Base-by-base conservation (phyloP, 2,329 filamentous ascomycete species). In the Bretziella fagacearum region DNA sequence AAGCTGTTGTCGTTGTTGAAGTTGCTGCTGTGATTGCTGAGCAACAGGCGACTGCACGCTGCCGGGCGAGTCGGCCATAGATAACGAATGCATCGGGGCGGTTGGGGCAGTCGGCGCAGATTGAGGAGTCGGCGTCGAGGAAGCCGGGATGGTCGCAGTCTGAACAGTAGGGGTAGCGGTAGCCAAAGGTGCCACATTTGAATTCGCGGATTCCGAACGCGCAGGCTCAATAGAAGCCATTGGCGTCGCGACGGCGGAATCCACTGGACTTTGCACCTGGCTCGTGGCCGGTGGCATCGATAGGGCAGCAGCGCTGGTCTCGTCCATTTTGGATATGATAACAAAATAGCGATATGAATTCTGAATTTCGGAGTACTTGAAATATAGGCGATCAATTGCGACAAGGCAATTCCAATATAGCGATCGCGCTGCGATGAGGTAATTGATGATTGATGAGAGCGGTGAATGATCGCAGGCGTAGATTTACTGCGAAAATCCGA, bases 301-400 rank as follows among this genome's bases (percentile, higher is more conserved):
- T 18, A 39, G 35, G 7, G 35, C 20, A 20, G 35, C 35, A 20
- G 35, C 6, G 15, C 8, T 18, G 35, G 15, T 22, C n/a, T 39
- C 18, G 11, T 39, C 35, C 35, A 39, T 36, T 36, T n/a, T 36
- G n/a, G n/a, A 30, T 36, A 36, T 39, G 35, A 39, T 20, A 20
- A 10, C 27, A 30, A n/a, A 30, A 39, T 6, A 22, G 35, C 33
- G 11, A n/a, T 13, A 39, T 20, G 11, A 18, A 22, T 39, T 20
- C 7, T 10, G 7, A 11, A 4, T 33, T 33, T 33, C 13, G 13
- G 13, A n/a, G 27, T 29, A 15, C 11, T n/a, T 33, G 6, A 33
- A 15, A n/a, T n/a, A n/a, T n/a, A n/a, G n/a, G n/a, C n/a, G n/a
- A n/a, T n/a, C n/a, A n/a, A n/a, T n/a, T n/a, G n/a, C n/a, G n/a